phyloP scores from a whole-genome alignment of 2,329 filamentous ascomycete genomes.

The Colletotrichum simmondsii region DNA sequence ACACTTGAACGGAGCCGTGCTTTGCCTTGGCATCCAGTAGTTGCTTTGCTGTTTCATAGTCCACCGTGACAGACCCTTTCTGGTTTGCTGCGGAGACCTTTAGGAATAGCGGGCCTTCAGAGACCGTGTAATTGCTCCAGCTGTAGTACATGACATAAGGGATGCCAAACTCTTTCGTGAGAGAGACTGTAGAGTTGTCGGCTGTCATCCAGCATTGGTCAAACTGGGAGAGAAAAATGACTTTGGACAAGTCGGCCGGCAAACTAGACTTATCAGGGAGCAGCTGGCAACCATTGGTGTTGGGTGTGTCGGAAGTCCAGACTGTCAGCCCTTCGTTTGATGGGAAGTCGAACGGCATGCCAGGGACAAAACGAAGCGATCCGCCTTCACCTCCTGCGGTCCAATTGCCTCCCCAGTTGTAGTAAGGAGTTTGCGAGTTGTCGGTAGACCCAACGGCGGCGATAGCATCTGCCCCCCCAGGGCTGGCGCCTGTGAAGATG shows the following conservation, averaged over 20 bases:
- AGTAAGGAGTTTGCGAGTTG: conserved; percentile 22
- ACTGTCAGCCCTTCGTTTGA: neutral
- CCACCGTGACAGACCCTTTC: neutral
- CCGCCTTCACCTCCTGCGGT: neutral
- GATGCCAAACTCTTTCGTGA: conserved; percentile 44
- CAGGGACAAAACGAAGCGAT: conserved; percentile 40
- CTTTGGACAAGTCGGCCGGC: neutral
- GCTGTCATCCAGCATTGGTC: conserved; percentile 12
- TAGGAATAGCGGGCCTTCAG: conserved; percentile 47
- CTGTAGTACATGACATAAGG: conserved; percentile 53
- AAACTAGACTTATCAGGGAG: neutral
- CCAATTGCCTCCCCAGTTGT: conserved; percentile 28
- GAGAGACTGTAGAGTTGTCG: neutral
- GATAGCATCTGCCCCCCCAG: conserved; percentile 16
- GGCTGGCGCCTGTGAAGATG: conserved; percentile 10
- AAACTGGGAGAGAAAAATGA: neutral
- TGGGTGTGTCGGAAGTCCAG: conserved; percentile 4
- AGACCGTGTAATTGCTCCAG: conserved; percentile 51
- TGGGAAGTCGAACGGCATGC: conserved; percentile 10
- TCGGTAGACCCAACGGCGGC: conserved; percentile 21
- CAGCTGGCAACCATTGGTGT: neutral
- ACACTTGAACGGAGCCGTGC: neutral
- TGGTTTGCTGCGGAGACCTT: conserved; percentile 37
- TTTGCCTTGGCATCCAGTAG: conserved; percentile 10
- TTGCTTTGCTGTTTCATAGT: neutral